Base-by-base conservation (phyloP, 352 stramenopile genomes). In the Globisporangium spiculum region DNA sequence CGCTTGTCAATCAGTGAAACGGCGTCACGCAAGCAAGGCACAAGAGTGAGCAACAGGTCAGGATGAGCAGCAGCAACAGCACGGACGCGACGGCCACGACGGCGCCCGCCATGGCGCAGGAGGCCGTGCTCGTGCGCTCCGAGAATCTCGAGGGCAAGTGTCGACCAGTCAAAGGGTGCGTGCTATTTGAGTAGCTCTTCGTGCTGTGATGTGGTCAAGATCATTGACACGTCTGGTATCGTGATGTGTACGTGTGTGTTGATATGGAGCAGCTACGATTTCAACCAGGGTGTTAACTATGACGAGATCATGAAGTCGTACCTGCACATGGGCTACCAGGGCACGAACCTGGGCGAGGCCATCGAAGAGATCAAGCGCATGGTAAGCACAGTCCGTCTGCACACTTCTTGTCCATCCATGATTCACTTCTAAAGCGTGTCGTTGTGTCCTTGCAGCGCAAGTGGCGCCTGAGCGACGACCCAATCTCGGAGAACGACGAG, bases 321-420 rank as follows among this genome's bases (percentile, higher is more conserved):
- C 73, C 56, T 79, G 61, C 85, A 75, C 27, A 97, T 97, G 83
- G 94, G 94, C 41, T 98, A 98, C 76, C 94, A 99, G 81, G 97
- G 96, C 53, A 99, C 97, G 22, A 99, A 99, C 70, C 71, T 99
- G 59, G 97, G 90, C 57, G 78, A 96, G 41, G 98, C 98, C 10
- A 95, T 99, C 50, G 84, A 99, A 61, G 97, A 99, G 82, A 97
- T 99, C 66, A 97, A 98, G 72, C 84, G 96, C 64, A 99, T 99
- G 98, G 81, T 94, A 75, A 55, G 30, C 38, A 32, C 30, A 32
- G 30, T 32, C 30, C 30, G 3, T 16, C 38, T 22, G 4, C 38
- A 48, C 38, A n/a, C 38, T 4, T 48, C 38, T 48, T 14, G 34
- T 41, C 30, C 30, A 32, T 32, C 30, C 30, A 32, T 32, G 30